Percentiles rank a stretch among this genome's conserved stretches.
Evolutionary conservation across 495 filamentous ascomycete species (phyloP).

Genomic region (Xanthoparmelia taractica): DNA sequence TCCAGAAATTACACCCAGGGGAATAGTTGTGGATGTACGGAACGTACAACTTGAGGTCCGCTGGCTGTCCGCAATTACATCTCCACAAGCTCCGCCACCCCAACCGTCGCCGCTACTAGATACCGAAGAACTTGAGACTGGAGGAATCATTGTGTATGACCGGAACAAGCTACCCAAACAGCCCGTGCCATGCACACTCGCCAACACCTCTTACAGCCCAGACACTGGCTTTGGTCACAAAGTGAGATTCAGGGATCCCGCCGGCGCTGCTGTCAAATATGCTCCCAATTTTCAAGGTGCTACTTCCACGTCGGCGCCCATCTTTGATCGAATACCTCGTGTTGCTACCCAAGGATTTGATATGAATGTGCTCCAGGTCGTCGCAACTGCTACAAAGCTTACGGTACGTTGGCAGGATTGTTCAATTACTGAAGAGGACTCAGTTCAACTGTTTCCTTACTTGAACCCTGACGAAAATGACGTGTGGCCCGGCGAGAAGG

Average conservation of each 20-base stretch:
- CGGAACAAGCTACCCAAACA: conserved; percentile 14
- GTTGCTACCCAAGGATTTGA: conserved; percentile 49
- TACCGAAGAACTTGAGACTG: conserved; percentile 24
- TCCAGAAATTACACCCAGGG: conserved; percentile 35
- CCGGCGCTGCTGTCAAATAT: conserved; percentile 42
- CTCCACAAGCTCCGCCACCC: conserved; percentile 4
- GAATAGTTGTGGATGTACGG: conserved; percentile 44
- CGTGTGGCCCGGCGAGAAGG: conserved; percentile 53
- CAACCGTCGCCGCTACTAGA: conserved; percentile 16
- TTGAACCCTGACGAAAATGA: conserved; percentile 45
- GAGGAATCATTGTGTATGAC: conserved; percentile 27
- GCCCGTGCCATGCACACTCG: conserved; percentile 21
- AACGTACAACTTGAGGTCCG: conserved; percentile 36
- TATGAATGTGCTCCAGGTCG: conserved; percentile 47
- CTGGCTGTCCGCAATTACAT: conserved; percentile 45
- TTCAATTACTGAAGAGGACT: conserved; percentile 38
- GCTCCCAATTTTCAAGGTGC: conserved; percentile 25
- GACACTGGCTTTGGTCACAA: conserved; percentile 34
- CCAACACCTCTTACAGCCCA: conserved; percentile 20
- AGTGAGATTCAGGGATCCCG: conserved; percentile 48
- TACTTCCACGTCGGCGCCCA: neutral
- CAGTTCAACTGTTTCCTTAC: conserved; percentile 40
- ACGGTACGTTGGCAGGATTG: conserved; percentile 55
- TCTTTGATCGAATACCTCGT: conserved; percentile 39
- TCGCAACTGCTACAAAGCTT: conserved; percentile 39